Percentiles rank a stretch among this genome's conserved stretches.
Evolutionary conservation across 2,329 filamentous ascomycete species (phyloP).

Genomic region (Cyphellophora europaea): DNA sequence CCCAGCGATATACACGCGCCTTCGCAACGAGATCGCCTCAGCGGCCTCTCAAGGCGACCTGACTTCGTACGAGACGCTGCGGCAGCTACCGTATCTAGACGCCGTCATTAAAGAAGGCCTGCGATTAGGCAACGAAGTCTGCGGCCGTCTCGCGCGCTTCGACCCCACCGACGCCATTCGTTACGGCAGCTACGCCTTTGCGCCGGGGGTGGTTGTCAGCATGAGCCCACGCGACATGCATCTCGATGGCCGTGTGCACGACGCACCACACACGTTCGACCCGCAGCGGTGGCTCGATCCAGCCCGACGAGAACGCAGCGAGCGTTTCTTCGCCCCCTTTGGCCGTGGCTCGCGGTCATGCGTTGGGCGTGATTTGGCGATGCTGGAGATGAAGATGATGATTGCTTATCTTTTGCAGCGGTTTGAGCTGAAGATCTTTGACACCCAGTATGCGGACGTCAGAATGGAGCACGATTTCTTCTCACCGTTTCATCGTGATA

Average conservation of each 20-base stretch:
- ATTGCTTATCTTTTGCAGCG: constrained; percentile 20
- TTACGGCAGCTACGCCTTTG: constrained; percentile 13
- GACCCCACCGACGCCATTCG: constrained; percentile 8
- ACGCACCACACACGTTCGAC: constrained; percentile 31
- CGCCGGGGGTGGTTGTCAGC: constrained; percentile 16
- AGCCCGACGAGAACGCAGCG: constrained; percentile 16
- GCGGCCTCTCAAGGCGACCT: constrained; percentile 1
- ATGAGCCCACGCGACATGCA: constrained; percentile 17
- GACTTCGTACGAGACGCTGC: constrained; percentile 9
- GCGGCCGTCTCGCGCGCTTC: constrained; percentile 17
- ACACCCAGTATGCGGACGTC: constrained; percentile 22
- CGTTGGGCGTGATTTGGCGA: constrained; percentile 21
- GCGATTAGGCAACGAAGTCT: constrained; percentile 36
- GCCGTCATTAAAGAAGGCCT: constrained; percentile 43
- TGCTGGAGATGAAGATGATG: constrained; percentile 22
- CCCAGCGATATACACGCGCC: neutral
- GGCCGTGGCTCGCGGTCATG: constrained; percentile 19
- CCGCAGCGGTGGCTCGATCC: constrained; percentile 20
- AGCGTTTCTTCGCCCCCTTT: constrained; percentile 20
- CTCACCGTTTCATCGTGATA: constrained; percentile 19
- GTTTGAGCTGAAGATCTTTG: constrained; percentile 21
- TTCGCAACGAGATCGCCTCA: neutral
- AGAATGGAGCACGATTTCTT: constrained; percentile 22
- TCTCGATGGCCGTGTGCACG: constrained; percentile 20
- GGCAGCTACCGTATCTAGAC: constrained; percentile 34